Conservation (phyloP, 208 protist genomes). For the Spongospora subterranea region DNA sequence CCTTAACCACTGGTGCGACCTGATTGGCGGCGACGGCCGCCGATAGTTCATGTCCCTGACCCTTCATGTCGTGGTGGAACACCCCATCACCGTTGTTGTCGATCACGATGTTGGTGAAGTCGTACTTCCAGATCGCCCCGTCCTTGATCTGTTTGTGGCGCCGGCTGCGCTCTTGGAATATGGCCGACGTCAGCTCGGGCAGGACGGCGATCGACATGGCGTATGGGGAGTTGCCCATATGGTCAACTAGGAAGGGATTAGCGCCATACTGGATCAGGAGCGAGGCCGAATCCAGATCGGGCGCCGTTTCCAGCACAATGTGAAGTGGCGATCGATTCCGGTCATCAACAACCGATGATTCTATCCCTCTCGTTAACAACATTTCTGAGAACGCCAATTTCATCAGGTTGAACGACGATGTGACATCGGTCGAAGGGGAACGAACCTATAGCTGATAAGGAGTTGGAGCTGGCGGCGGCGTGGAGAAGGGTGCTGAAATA, state of each 20-base stretch:
- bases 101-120: not conserved
- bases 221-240: not conserved
- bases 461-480: constrained; percentile 7
- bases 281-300: not conserved
- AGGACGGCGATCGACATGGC: constrained; percentile 18
- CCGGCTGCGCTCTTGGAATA: constrained; percentile 12
- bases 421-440: no score
- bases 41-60: no score
- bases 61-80: no score
- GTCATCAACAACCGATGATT: not conserved
- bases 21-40: no score
- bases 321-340: not conserved
- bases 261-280: not conserved
- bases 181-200: not conserved
- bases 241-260: constrained; percentile 12
- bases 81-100: not conserved
- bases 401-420: no score
- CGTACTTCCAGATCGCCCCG: constrained; percentile 46
- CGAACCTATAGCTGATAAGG: not conserved
- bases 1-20: no score
- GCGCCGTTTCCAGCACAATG: not conserved
- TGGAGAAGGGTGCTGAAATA: constrained; percentile 11
- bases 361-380: not conserved
- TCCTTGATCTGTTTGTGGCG: not conserved
- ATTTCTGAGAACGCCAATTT: no score